These are phyloP conservation scores for Penicillium brasilianum DNA, from an alignment of 2,329 filamentous ascomycete genomes.

Conservation along the genomic window DNA sequence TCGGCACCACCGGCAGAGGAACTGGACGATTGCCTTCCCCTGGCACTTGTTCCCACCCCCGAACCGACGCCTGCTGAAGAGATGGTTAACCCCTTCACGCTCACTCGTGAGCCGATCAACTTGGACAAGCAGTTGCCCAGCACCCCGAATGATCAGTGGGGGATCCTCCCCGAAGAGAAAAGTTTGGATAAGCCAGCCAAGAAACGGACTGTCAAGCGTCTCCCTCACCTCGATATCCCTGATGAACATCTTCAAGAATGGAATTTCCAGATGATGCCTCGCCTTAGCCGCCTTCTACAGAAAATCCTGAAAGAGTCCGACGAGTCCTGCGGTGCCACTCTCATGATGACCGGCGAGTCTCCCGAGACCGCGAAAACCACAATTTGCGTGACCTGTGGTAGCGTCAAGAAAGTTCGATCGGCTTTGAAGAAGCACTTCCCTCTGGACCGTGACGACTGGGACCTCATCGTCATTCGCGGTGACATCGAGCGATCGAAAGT, in stretches of 20 bases:
- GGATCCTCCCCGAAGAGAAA: constrained; percentile 32
- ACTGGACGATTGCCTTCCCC: constrained; percentile 48
- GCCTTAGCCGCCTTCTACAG: constrained; percentile 63
- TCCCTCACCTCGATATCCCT: constrained; percentile 58
- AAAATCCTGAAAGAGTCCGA: constrained; percentile 63
- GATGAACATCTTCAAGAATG: constrained; percentile 62
- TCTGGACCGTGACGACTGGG: constrained; percentile 61
- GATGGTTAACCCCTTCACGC: constrained; percentile 24
- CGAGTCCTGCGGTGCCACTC: constrained; percentile 65
- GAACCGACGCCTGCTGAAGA: constrained; percentile 35
- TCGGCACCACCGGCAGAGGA: constrained; percentile 47
- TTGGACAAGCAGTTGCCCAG: constrained; percentile 27
- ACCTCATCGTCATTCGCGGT: constrained; percentile 65
- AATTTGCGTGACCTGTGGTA: constrained; percentile 67
- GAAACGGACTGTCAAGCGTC: constrained; percentile 51
- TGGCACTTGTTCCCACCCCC: constrained; percentile 44
- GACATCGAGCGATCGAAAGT: constrained; percentile 62
- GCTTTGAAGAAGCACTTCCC: constrained; percentile 63
- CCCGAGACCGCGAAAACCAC: constrained; percentile 63
- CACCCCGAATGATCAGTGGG: constrained; percentile 21
- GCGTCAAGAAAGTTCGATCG: constrained; percentile 61
- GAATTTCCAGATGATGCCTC: constrained; percentile 63
- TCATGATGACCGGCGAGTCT: constrained; percentile 65
- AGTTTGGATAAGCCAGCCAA: constrained; percentile 39
- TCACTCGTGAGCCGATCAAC: constrained; percentile 22